Evolutionary conservation across 2,329 filamentous ascomycete species (phyloP), one percentile per base, ranked within the genome.

Genomic region (Rhynchosporium agropyri): DNA sequence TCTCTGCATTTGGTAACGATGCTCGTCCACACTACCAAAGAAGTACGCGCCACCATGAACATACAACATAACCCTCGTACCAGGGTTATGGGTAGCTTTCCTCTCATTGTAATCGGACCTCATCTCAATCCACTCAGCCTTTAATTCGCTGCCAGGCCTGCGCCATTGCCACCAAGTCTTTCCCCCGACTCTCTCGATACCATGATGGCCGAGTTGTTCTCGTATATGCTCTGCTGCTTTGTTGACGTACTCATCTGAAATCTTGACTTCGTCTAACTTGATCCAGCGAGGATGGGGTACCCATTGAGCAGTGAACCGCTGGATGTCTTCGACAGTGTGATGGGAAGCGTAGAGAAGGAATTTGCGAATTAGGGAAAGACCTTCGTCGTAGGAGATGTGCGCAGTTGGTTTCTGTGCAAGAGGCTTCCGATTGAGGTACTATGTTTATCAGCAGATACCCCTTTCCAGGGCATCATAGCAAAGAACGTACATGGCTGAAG

Each of bases 101-200:
- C 91, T 85, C 73, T 89, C 87, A 64, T 89, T 81, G 72, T 91
- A 89, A 75, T 98, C 89, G 58, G 86, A 83, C 68, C 86, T 88
- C 93, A 97, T 97, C 81, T 98, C 95, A 69, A 99, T 91, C 94
- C 93, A 98, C 74, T 99, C 94, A 0, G 90, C 92, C 71, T 87
- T 86, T 33, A 97, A 78, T 0, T 86, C 81, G 53, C 78, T 82
- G 31, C 85, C 82, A 4, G 85, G 84, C 60, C 86, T 84, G 58
- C 91, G 84, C 92, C 92, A 97, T 77, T 92, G 85, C 94, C 94
- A 92, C 95, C 95, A 92, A 65, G 87, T 84, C 71, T 84, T 82
- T 3, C 95, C 95, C 46, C 95, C 95, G 50, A 96, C 87, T 67
- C 84, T 83, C 58, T 84, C 82, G 66, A 92, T 82, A 3, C 93